Evolutionary conservation across 495 filamentous ascomycete genomes (phyloP), one percentile per base, ranked within the genome.

Genomic region (Thozetella sp.): DNA sequence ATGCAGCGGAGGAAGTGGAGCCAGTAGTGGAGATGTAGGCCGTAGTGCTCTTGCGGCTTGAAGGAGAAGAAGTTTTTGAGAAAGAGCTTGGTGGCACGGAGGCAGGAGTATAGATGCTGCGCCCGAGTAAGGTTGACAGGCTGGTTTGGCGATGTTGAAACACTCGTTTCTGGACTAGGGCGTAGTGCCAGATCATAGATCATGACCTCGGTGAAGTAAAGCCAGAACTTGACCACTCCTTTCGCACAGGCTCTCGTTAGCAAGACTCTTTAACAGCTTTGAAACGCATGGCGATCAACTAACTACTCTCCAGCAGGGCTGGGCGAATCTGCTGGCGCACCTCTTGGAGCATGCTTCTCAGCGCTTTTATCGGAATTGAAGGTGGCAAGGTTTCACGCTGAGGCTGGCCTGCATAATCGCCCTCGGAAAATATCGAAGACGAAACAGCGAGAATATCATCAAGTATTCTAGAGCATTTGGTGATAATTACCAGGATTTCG

Each of bases 51-150:
- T 2, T 24, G 6, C 0, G 46, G 24, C 26, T 52, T 22, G 51
- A 72, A 66, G 22, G 56, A 50, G 1, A 72, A 55, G 59, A 60
- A 69, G 30, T 72, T 67, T 6, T 66, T 60, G 1, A 72, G 52
- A n/a, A 43, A n/a, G 12, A 57, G 57, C 24, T 66, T 66, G 45
- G 58, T 63, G 9, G 60, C 59, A 20, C 62, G 58, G 0, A 72
- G 54, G 48, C 58, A 57, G 0, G 57, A 51, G 60, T 64, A 67
- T 45, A 62, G 64, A 3, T 60, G 63, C 37, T 71, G n/a, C n/a
- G n/a, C n/a, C n/a, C n/a, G n/a, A n/a, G n/a, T n/a, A n/a, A n/a
- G n/a, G n/a, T n/a, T n/a, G n/a, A n/a, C n/a, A n/a, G n/a, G n/a
- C 67, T 0, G 30, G 6, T 37, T 15, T 37, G 30, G 30, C 30